Evolutionary conservation across 1,139 yeast genomes (phyloP).

Genomic region (Candida tetrigidarum): DNA sequence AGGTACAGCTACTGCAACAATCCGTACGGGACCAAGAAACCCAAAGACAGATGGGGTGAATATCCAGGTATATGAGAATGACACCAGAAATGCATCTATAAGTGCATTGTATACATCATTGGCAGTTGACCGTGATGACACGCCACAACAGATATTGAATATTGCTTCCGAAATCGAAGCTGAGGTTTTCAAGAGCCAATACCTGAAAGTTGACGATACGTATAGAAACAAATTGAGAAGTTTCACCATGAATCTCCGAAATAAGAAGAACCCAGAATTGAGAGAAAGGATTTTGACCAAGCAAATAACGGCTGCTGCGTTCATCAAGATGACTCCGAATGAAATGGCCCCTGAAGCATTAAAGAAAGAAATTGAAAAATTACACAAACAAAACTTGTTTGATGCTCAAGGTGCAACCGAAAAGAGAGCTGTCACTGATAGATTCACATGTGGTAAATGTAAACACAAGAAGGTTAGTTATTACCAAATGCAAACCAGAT

Average conservation of each 20-base stretch:
- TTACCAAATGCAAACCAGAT: slow-evolving; percentile 96
- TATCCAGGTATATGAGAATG: slow-evolving; percentile 67
- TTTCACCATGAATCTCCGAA: slow-evolving; percentile 81
- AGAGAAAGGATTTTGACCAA: slow-evolving; percentile 70
- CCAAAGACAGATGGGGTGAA: slow-evolving; percentile 82
- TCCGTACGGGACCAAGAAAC: slow-evolving; percentile 60
- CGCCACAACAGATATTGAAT: slow-evolving; percentile 55
- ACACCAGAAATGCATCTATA: slow-evolving; percentile 84
- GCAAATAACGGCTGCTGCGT: slow-evolving; percentile 62
- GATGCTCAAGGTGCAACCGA: slow-evolving; percentile 99
- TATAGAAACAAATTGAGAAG: slow-evolving; percentile 85
- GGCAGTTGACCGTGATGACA: slow-evolving; percentile 73
- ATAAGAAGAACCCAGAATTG: slow-evolving; percentile 86
- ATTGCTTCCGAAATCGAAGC: slow-evolving; percentile 75
- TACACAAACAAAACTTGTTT: slow-evolving; percentile 86
- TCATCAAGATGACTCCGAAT: slow-evolving; percentile 83
- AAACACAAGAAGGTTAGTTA: slow-evolving; percentile 96
- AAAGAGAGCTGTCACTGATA: slow-evolving; percentile 93
- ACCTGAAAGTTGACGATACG: slow-evolving; percentile 55
- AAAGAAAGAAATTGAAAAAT: slow-evolving; percentile 81
- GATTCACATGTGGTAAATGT: slow-evolving; percentile 98
- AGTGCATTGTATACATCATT: slow-evolving; percentile 86
- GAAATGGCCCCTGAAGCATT: slow-evolving; percentile 94
- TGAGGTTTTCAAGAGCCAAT: slow-evolving; percentile 66
- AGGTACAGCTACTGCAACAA: slow-evolving; percentile 5